Conservation (phyloP, 768 basidiomycete species). For the Termitomyces eurrhizus region DNA sequence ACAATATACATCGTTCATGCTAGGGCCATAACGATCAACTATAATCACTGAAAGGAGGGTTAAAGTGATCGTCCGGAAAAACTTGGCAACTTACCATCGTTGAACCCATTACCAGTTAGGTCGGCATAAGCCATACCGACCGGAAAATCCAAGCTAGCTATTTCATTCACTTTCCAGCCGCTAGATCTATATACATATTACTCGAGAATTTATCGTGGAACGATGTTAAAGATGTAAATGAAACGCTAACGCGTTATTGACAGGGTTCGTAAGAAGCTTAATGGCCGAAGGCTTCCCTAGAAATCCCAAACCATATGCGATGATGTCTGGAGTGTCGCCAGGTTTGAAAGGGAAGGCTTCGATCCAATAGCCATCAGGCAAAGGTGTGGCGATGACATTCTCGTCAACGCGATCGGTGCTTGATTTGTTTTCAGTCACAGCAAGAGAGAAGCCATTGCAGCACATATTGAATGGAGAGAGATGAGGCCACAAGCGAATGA, state of each 20-base stretch:
- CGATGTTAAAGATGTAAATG: too few species aligned
- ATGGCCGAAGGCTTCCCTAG: not conserved
- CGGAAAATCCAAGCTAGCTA: not conserved
- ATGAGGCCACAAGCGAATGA: too few species aligned
- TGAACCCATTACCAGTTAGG: not conserved
- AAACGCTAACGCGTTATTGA: not conserved
- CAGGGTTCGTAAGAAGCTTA: not conserved
- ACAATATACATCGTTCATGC: not conserved
- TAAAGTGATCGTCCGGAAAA: not conserved
- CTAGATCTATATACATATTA: not conserved
- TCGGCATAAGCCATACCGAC: not conserved
- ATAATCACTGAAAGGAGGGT: not conserved
- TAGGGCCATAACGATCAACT: not conserved
- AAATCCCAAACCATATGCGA: slow-evolving; percentile 2
- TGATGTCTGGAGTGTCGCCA: not conserved
- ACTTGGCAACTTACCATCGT: not conserved
- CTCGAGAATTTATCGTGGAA: too few species aligned
- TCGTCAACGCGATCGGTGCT: not conserved
- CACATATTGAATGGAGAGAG: not conserved
- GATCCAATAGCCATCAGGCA: not conserved
- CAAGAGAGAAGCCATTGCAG: not conserved
- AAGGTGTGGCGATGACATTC: not conserved
- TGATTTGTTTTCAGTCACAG: not conserved
- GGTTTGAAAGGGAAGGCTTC: not conserved
- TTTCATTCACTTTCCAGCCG: not conserved